A percentile compares a stretch with the other conserved stretches of the same genome.
These are phyloP conservation scores for Diplocarpon mali DNA, from an alignment of 2,329 filamentous ascomycete genomes.

Conservation along the genomic window DNA sequence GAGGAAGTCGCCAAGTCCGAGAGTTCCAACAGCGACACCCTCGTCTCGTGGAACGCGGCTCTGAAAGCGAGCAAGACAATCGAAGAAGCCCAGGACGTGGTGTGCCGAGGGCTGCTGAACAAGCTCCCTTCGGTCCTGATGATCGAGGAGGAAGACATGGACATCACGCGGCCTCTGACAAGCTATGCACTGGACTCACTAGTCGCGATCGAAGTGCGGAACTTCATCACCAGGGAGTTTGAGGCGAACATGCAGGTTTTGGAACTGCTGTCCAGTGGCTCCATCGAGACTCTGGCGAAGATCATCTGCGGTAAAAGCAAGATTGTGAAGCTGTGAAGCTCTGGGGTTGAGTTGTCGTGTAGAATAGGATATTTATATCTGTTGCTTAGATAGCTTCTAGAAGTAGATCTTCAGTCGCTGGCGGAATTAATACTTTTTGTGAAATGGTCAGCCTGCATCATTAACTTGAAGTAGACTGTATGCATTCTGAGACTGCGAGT, in stretches of 20 bases:
- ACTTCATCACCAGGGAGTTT: constrained; percentile 32
- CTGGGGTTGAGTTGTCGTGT: background rate
- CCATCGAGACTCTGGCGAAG: constrained; percentile 37
- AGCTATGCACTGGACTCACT: constrained; percentile 31
- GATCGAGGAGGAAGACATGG: constrained; percentile 38
- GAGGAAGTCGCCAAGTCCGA: constrained; percentile 24
- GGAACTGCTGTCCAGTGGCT: constrained; percentile 42
- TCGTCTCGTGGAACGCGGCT: constrained; percentile 34
- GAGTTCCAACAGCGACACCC: constrained; percentile 18
- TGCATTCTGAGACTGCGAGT: too few species aligned
- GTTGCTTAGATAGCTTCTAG: too few species aligned
- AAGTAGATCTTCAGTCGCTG: too few species aligned
- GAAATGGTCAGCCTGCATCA: too few species aligned
- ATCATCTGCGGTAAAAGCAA: constrained; percentile 35
- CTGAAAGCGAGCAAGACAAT: constrained; percentile 33
- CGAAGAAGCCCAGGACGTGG: constrained; percentile 35
- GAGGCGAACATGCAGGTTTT: constrained; percentile 37
- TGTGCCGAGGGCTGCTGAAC: constrained; percentile 35
- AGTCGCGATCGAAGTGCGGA: constrained; percentile 26
- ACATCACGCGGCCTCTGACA: constrained; percentile 34
- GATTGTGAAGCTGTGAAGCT: constrained; percentile 7
- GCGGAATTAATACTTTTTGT: too few species aligned
- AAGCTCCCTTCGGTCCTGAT: constrained; percentile 40
- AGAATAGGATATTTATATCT: background rate
- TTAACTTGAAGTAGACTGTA: too few species aligned